A percentile compares a stretch with the other conserved stretches of the same genome.
Evolutionary conservation across 2,329 filamentous ascomycete genomes (phyloP).

Genomic region (Hymenoscyphus scutula): DNA sequence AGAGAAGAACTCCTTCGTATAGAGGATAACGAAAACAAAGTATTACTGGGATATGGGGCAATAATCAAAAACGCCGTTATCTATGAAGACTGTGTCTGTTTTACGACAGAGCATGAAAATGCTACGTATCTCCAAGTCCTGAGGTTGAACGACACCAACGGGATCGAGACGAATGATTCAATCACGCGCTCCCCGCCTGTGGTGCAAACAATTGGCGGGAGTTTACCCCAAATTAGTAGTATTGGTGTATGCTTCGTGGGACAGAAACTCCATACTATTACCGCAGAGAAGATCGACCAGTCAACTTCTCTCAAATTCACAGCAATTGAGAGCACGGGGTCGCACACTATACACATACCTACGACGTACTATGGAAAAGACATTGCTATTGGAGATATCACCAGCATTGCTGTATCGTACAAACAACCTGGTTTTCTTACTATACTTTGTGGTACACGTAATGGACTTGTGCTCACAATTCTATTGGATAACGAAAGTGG

Average conservation of each 20-base stretch:
- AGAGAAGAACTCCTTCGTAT: slow-evolving; percentile 19
- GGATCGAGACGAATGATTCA: slow-evolving; percentile 18
- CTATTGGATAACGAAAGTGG: slow-evolving; percentile 20
- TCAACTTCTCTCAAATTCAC: slow-evolving; percentile 24
- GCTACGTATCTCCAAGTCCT: slow-evolving; percentile 24
- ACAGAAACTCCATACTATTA: slow-evolving; percentile 18
- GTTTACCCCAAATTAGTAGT: slow-evolving; percentile 21
- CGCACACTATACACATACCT: slow-evolving; percentile 18
- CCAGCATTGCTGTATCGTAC: slow-evolving; percentile 27
- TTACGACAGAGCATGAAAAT: slow-evolving; percentile 24
- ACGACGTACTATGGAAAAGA: not conserved
- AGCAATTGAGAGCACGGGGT: slow-evolving; percentile 13
- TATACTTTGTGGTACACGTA: slow-evolving; percentile 33
- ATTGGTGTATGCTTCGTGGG: slow-evolving; percentile 20
- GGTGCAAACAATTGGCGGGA: slow-evolving; percentile 20
- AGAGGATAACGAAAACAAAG: slow-evolving; percentile 2
- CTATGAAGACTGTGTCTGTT: slow-evolving; percentile 25
- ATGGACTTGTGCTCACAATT: slow-evolving; percentile 30
- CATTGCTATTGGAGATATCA: slow-evolving; percentile 25
- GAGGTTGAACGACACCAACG: slow-evolving; percentile 9
- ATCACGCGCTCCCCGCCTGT: not conserved
- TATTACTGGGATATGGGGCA: slow-evolving; percentile 13
- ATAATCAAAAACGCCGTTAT: slow-evolving; percentile 29
- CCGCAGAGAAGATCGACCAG: slow-evolving; percentile 22
- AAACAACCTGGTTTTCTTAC: slow-evolving; percentile 15